Evolutionary conservation across 2,329 filamentous ascomycete species (phyloP).

Genomic region (Simplicillium sp.): DNA sequence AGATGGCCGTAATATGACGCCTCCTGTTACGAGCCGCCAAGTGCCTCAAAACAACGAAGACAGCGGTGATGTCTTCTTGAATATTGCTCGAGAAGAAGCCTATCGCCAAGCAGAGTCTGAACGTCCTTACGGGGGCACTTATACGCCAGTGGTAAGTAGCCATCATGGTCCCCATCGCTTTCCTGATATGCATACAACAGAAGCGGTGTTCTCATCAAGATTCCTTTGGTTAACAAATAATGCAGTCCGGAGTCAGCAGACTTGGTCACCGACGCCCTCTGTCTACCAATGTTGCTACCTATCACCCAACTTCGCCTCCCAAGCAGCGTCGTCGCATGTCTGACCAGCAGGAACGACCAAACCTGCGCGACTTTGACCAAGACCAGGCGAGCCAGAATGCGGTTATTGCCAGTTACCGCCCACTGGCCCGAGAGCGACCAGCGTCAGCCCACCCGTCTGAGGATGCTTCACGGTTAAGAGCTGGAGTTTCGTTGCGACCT

Average conservation of each 20-base stretch:
- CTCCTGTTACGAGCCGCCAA: constrained; percentile 26
- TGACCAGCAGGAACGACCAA: constrained; percentile 42
- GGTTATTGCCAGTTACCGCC: constrained; percentile 35
- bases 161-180: neutral
- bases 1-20: constrained; percentile 25
- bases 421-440: constrained; percentile 30
- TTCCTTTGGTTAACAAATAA: constrained; percentile 1
- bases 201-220: neutral
- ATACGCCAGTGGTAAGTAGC: constrained; percentile 37
- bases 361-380: constrained; percentile 29
- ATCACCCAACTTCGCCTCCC: constrained; percentile 40
- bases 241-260: constrained; percentile 38
- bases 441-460: constrained; percentile 27
- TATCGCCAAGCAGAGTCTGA: constrained; percentile 25
- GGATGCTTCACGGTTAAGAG: constrained; percentile 21
- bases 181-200: neutral
- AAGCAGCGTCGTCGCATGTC: constrained; percentile 43
- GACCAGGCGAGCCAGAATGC: constrained; percentile 28
- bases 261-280: constrained; percentile 41
- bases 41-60: constrained; percentile 35
- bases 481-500: constrained; percentile 24
- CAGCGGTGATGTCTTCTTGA: constrained; percentile 49
- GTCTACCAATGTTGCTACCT: constrained; percentile 39
- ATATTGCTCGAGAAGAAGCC: constrained; percentile 46
- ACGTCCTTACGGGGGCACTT: constrained; percentile 20